Percentiles rank a stretch among this genome's conserved stretches.
phyloP scores from a whole-genome alignment of 495 filamentous ascomycete species.

The Penicillium canescens region DNA sequence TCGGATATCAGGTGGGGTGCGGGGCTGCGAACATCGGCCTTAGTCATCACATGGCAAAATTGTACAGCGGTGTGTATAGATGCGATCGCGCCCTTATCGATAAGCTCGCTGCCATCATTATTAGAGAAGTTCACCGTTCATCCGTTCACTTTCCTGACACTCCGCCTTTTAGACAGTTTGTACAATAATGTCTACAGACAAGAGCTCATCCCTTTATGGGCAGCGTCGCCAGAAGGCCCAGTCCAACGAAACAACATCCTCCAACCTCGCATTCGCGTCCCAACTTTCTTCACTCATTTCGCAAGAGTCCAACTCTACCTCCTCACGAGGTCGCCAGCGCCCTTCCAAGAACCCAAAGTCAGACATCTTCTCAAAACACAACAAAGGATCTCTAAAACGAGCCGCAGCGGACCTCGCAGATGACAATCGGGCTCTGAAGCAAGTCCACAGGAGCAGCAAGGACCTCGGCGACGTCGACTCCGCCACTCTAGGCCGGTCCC shows the following conservation, averaged over 20 bases:
- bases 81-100: not conserved
- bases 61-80: not conserved
- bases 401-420: conserved; percentile 52
- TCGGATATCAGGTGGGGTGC: conserved; percentile 7
- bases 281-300: conserved; percentile 74
- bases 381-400: conserved; percentile 68
- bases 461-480: conserved; percentile 46
- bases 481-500: conserved; percentile 57
- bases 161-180: not conserved
- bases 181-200: conserved; percentile 17
- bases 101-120: conserved; percentile 1
- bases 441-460: conserved; percentile 36
- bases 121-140: not conserved
- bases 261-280: conserved; percentile 76
- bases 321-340: conserved; percentile 58
- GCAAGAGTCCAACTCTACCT: conserved; percentile 33
- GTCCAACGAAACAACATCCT: conserved; percentile 56
- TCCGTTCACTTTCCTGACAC: not conserved
- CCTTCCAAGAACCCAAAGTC: conserved; percentile 63
- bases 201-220: conserved; percentile 65
- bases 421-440: conserved; percentile 33
- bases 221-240: conserved; percentile 57
- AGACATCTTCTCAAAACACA: conserved; percentile 69
- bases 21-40: conserved; percentile 15
- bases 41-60: conserved; percentile 2